Evolutionary conservation across 371 early-diverging fungal species (phyloP).

Genomic region (Syncephalis fuscata): DNA sequence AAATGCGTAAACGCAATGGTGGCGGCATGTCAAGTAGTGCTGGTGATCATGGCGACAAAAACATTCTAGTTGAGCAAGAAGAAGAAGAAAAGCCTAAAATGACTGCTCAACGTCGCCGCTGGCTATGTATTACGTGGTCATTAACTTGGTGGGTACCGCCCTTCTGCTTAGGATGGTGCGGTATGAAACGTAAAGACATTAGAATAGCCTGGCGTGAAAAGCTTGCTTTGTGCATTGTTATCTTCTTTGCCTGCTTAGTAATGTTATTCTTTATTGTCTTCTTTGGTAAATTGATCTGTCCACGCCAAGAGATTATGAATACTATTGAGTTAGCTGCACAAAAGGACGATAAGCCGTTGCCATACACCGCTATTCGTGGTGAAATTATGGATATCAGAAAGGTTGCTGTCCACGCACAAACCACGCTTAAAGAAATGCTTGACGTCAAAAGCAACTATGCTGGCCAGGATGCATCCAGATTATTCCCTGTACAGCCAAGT

Average conservation of each 20-base stretch:
- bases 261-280: slow-evolving; percentile 84
- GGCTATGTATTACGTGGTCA: slow-evolving; percentile 51
- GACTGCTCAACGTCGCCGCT: slow-evolving; percentile 37
- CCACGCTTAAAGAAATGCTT: slow-evolving; percentile 20
- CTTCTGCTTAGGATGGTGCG: slow-evolving; percentile 26
- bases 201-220: slow-evolving; percentile 96
- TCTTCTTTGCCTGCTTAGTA: slow-evolving; percentile 56
- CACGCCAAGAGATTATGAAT: slow-evolving; percentile 46
- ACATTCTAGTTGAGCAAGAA: slow-evolving; percentile 13
- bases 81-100: slow-evolving; percentile 26
- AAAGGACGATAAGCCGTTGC: slow-evolving; percentile 18
- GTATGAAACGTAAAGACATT: slow-evolving; percentile 74
- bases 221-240: slow-evolving; percentile 77
- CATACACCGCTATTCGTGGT: slow-evolving; percentile 50
- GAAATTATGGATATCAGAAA: slow-evolving; percentile 45
- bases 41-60: slow-evolving; percentile 1
- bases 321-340: slow-evolving; percentile 24
- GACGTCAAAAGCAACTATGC: slow-evolving; percentile 30
- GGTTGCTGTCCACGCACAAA: slow-evolving; percentile 20
- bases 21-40: neutral
- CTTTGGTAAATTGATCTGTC: slow-evolving; percentile 73
- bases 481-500: slow-evolving; percentile 59
- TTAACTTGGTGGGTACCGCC: slow-evolving; percentile 68
- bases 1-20: neutral
- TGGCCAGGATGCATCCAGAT: slow-evolving; percentile 41